Conservation (phyloP, 1,139 yeast species). For the Yamadazyma taylorii region DNA sequence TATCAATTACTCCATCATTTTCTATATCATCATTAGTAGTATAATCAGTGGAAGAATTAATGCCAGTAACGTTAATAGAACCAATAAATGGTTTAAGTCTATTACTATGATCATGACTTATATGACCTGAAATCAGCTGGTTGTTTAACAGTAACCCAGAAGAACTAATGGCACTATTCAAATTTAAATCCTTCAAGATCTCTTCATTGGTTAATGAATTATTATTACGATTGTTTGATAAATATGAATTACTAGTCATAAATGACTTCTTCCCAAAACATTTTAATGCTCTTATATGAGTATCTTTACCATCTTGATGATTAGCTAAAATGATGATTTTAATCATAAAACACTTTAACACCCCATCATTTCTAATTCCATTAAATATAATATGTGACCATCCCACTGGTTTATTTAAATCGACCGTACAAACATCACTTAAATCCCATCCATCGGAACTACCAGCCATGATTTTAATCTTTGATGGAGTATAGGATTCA, state of each 20-base stretch:
- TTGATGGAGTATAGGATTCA: constrained; percentile 90
- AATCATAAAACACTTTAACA: constrained; percentile 71
- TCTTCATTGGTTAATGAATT: constrained; percentile 20
- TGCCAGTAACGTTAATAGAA: constrained; percentile 7
- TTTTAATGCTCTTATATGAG: constrained; percentile 75
- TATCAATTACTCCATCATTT: constrained; percentile 3
- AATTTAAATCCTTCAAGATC: constrained; percentile 29
- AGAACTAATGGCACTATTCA: constrained; percentile 25
- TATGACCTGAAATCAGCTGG: constrained; percentile 11
- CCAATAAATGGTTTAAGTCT: constrained; percentile 6
- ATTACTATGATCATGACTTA: no score
- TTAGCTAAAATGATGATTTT: constrained; percentile 72
- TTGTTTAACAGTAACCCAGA: constrained; percentile 34
- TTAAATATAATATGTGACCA: constrained; percentile 80
- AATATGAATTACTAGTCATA: constrained; percentile 6
- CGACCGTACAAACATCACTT: constrained; percentile 67
- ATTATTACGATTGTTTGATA: constrained; percentile 4
- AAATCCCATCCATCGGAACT: constrained; percentile 80
- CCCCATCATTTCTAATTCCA: constrained; percentile 56
- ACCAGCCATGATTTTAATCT: constrained; percentile 73
- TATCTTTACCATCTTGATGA: constrained; percentile 96
- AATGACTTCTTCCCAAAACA: constrained; percentile 39
- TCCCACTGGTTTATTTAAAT: constrained; percentile 73
- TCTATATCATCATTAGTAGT: constrained; percentile 1
- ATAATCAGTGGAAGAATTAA: constrained; percentile 2